Evolutionary conservation across 164 flowering plant species (phyloP).

Genomic region (Litsea cubeba): DNA sequence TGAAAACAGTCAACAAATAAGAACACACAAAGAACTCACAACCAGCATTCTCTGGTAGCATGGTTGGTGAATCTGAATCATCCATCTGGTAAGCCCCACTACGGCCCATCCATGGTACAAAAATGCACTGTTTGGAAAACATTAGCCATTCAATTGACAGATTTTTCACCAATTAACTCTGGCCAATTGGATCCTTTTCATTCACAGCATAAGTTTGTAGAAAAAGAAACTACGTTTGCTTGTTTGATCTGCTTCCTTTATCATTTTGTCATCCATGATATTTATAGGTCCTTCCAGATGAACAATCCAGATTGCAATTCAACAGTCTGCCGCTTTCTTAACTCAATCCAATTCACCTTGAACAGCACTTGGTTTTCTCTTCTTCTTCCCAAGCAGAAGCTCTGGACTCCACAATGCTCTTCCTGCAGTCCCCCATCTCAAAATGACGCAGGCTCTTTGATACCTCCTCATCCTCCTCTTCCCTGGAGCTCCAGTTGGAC

Average conservation of each 20-base stretch:
- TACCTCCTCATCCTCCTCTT: slow-evolving; percentile 83
- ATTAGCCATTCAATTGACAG: background rate
- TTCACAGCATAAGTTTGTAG: background rate
- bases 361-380: slow-evolving; percentile 57
- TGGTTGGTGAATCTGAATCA: background rate
- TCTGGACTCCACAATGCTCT: slow-evolving; percentile 38
- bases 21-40: background rate
- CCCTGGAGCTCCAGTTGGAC: slow-evolving; percentile 84
- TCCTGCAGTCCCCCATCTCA: slow-evolving; percentile 34
- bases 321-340: no score
- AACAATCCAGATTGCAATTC: background rate
- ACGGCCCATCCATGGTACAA: background rate
- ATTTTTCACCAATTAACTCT: background rate
- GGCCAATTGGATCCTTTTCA: background rate
- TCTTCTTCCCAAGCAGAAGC: slow-evolving; percentile 71
- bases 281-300: background rate
- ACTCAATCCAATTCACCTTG: slow-evolving; percentile 39
- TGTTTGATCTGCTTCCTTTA: background rate
- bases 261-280: background rate
- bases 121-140: no score
- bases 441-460: slow-evolving; percentile 80
- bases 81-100: background rate
- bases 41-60: background rate
- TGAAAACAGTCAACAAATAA: background rate
- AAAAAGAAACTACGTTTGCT: no score